Percentiles rank a stretch among this genome's conserved stretches.
Conservation (phyloP, 176 grass and related monocot genomes). For the Oryza officinalis region DNA sequence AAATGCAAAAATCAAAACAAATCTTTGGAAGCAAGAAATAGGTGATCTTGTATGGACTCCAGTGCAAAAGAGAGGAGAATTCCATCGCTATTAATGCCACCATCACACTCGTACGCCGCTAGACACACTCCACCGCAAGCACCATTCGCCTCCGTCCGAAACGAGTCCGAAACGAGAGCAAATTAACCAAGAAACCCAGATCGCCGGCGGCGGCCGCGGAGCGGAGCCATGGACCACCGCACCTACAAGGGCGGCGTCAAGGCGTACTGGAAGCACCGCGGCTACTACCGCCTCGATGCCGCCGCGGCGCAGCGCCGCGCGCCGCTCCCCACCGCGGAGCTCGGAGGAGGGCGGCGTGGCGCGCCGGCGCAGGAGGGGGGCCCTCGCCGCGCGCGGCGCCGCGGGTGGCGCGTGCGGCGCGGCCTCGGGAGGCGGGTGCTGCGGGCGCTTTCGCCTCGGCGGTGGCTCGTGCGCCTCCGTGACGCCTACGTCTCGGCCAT, state of each 20-base stretch:
- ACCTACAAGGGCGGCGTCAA: slow-evolving; percentile 60
- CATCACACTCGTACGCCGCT: not conserved
- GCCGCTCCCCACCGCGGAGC: slow-evolving; percentile 35
- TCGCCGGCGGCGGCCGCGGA: not conserved
- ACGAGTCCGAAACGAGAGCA: not conserved
- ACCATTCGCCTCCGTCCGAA: not conserved
- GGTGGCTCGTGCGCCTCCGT: slow-evolving; percentile 47
- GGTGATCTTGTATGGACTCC: not conserved
- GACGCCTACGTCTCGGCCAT: slow-evolving; percentile 74
- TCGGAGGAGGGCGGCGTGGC: not conserved
- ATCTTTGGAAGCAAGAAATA: not conserved
- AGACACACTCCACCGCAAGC: not conserved
- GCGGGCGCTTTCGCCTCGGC: slow-evolving; percentile 44
- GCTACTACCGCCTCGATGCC: slow-evolving; percentile 43
- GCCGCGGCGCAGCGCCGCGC: slow-evolving; percentile 29
- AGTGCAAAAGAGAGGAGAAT: not conserved
- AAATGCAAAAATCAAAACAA: not conserved
- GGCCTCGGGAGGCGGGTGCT: slow-evolving; percentile 32
- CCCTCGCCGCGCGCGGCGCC: not conserved
- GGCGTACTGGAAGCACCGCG: slow-evolving; percentile 68
- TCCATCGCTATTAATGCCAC: not conserved
- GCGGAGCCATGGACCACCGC: slow-evolving; percentile 29
- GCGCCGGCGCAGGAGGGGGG: not conserved
- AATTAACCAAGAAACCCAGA: not conserved
- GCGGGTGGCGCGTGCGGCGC: slow-evolving; percentile 46